Evolutionary conservation across 2,329 filamentous ascomycete genomes (phyloP).

Genomic region (Botryosphaeria dothidea): DNA sequence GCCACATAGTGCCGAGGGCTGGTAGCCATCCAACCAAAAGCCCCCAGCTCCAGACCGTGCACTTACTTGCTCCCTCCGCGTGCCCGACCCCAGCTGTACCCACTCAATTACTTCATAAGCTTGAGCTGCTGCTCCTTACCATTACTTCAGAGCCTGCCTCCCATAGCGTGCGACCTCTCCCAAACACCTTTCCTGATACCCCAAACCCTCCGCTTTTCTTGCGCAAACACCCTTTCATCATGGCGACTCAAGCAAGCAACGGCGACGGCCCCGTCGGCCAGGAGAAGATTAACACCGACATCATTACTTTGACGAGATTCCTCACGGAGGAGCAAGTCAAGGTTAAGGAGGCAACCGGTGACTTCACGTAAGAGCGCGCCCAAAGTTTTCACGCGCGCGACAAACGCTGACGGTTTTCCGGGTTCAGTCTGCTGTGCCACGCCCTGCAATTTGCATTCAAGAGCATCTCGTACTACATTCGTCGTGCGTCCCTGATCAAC

Average conservation of each 20-base stretch:
- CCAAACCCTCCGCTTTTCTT: neutral
- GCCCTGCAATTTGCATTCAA: conserved; percentile 99
- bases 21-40: conserved; percentile 16
- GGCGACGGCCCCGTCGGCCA: conserved; percentile 55
- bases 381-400: neutral
- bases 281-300: conserved; percentile 92
- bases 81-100: conserved; percentile 19
- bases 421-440: conserved; percentile 81
- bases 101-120: conserved; percentile 19
- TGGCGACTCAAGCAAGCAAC: conserved; percentile 40
- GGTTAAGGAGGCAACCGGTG: conserved; percentile 91
- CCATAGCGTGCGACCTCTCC: neutral
- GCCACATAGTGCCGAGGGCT: conserved; percentile 17
- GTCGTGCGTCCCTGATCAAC: conserved; percentile 91
- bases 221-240: neutral
- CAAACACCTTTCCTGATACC: conserved; percentile 11
- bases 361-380: conserved; percentile 78
- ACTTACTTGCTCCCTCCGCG: conserved; percentile 19
- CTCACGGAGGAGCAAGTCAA: conserved; percentile 95
- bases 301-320: conserved; percentile 92
- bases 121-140: conserved; percentile 1
- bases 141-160: conserved; percentile 13
- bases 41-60: conserved; percentile 14
- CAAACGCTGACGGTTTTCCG: neutral
- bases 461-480: conserved; percentile 99